A percentile compares a stretch with the other conserved stretches of the same genome.
Conservation (phyloP, 495 filamentous ascomycete genomes). For the Aspergillus biplanus region DNA sequence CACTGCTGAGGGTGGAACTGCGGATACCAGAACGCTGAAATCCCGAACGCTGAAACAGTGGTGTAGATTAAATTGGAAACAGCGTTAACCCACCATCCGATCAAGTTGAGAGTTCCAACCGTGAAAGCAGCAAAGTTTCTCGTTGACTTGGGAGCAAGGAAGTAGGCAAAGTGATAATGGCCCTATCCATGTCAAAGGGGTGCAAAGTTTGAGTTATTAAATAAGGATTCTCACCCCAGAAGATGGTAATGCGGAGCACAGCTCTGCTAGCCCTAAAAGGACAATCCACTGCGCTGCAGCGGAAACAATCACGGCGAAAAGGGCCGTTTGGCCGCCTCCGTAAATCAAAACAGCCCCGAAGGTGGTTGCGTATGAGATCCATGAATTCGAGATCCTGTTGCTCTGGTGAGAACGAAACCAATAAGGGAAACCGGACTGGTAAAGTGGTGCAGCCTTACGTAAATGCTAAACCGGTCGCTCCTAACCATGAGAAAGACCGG, state of each 20-base stretch:
- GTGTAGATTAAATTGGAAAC: slow-evolving; percentile 25
- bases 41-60: slow-evolving; percentile 26
- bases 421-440: background rate
- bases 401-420: background rate
- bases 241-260: slow-evolving; percentile 35
- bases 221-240: slow-evolving; percentile 25
- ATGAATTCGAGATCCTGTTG: slow-evolving; percentile 32
- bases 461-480: slow-evolving; percentile 28
- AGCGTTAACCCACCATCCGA: slow-evolving; percentile 35
- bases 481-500: slow-evolving; percentile 30
- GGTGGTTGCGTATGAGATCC: slow-evolving; percentile 29
- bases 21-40: slow-evolving; percentile 29
- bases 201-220: background rate
- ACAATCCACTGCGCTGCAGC: slow-evolving; percentile 33
- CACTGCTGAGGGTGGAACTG: slow-evolving; percentile 28
- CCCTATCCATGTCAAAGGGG: slow-evolving; percentile 19
- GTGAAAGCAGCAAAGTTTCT: slow-evolving; percentile 34
- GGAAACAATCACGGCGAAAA: slow-evolving; percentile 27
- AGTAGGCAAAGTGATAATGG: slow-evolving; percentile 38
- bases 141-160: slow-evolving; percentile 28
- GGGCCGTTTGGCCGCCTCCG: slow-evolving; percentile 28
- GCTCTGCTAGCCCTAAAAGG: slow-evolving; percentile 30
- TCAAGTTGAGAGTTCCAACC: slow-evolving; percentile 32
- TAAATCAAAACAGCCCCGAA: slow-evolving; percentile 28
- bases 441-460: slow-evolving; percentile 16